These are phyloP conservation scores for Xylariaceae sp. DNA, from an alignment of 2,329 filamentous ascomycete species.

Conservation along the genomic window DNA sequence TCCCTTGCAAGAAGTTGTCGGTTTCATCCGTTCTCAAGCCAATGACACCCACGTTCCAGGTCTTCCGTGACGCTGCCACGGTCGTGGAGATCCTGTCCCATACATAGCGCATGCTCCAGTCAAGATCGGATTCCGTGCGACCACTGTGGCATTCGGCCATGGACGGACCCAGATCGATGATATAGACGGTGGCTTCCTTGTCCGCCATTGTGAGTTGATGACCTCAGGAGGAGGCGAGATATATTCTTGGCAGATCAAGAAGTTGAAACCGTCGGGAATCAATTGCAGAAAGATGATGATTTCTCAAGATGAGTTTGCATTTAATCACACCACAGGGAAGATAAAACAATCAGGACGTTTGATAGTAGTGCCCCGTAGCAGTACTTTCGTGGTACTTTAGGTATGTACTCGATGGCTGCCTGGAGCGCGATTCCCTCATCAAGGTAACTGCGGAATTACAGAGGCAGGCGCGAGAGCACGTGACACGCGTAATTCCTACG, in stretches of 20 bases:
- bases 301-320: too few species aligned
- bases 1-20: slow-evolving; percentile 55
- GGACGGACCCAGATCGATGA: slow-evolving; percentile 81
- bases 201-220: slow-evolving; percentile 63
- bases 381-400: background rate
- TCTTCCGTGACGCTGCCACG: slow-evolving; percentile 64
- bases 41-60: slow-evolving; percentile 69
- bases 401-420: slow-evolving; percentile 14
- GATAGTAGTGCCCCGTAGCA: background rate
- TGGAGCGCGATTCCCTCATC: slow-evolving; percentile 16
- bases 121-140: slow-evolving; percentile 71
- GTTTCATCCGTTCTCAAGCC: slow-evolving; percentile 78
- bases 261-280: background rate
- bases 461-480: slow-evolving; percentile 28
- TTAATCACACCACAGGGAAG: background rate
- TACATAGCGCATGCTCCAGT: slow-evolving; percentile 85
- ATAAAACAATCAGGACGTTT: background rate
- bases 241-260: background rate
- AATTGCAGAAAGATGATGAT: too few species aligned
- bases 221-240: background rate
- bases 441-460: slow-evolving; percentile 3
- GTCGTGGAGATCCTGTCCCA: slow-evolving; percentile 87
- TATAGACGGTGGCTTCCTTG: slow-evolving; percentile 89
- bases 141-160: slow-evolving; percentile 71
- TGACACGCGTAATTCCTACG: slow-evolving; percentile 9